phyloP scores from a whole-genome alignment of 177 flowering plant genomes.

The Vitis hybrid region DNA sequence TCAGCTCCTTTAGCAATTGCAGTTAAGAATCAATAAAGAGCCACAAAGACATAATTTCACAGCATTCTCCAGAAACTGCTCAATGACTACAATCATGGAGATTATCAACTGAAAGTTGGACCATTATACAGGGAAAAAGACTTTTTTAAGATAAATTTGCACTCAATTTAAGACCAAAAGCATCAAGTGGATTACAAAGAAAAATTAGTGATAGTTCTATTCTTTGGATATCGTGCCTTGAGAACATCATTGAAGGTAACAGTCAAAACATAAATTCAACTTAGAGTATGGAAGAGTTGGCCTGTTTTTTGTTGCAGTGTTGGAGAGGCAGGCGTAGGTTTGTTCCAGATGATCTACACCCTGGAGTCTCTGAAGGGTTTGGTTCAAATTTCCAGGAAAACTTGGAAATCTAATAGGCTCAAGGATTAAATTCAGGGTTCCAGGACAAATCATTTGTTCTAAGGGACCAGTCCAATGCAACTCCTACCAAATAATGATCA shows the following conservation, averaged over 20 bases:
- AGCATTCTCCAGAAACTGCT: neutral
- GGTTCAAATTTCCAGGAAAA: neutral
- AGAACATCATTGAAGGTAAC: no score
- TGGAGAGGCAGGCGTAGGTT: no score
- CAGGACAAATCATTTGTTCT: neutral
- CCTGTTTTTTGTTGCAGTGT: no score
- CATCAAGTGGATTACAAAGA: neutral
- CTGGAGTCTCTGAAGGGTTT: neutral
- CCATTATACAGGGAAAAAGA: neutral
- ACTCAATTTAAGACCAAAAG: neutral
- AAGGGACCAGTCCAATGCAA: neutral
- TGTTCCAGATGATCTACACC: neutral
- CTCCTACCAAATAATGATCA: neutral
- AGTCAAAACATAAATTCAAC: no score
- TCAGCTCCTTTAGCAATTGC: conserved; percentile 57
- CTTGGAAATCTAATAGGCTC: neutral
- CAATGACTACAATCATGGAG: neutral
- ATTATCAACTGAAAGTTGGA: neutral
- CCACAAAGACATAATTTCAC: neutral
- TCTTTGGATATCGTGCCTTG: neutral
- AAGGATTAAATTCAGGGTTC: neutral
- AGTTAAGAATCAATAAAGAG: neutral
- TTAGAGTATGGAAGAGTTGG: no score
- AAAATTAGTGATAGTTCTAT: neutral
- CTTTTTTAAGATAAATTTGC: no score